Conservation (phyloP, 2,329 filamentous ascomycete genomes). For the Aureobasidium mangrovei region DNA sequence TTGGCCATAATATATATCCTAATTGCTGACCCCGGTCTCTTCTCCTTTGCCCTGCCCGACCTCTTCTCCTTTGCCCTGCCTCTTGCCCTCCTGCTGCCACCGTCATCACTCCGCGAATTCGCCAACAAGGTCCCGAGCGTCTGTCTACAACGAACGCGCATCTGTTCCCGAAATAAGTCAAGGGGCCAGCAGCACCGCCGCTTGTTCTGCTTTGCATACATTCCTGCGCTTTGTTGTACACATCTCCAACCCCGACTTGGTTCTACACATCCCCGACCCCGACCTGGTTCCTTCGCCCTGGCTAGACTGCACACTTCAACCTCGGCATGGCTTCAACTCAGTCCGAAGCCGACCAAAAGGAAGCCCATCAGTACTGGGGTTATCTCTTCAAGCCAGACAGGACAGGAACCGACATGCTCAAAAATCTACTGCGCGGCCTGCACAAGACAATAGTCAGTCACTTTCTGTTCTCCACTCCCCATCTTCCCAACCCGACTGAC, state of each 20-base stretch:
- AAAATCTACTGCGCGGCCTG: conserved; percentile 38
- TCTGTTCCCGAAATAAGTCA: not conserved
- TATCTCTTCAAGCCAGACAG: conserved; percentile 45
- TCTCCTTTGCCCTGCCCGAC: not conserved
- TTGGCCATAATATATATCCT: not conserved
- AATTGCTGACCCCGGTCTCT: not conserved
- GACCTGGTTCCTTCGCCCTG: too few relatives aligned
- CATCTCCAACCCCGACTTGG: not conserved
- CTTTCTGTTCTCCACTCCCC: not conserved
- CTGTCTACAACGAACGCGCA: not conserved
- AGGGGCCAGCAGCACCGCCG: not conserved
- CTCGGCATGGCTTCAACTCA: not conserved
- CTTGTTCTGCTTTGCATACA: not conserved
- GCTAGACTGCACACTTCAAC: too few relatives aligned
- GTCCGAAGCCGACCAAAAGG: conserved; percentile 24
- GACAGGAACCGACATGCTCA: conserved; percentile 39
- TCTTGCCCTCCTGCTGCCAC: not conserved
- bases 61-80: not conserved
- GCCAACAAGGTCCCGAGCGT: not conserved
- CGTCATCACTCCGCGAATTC: not conserved
- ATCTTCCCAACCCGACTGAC: not conserved
- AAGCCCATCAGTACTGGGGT: conserved; percentile 43
- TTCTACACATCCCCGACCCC: not conserved
- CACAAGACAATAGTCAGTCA: conserved; percentile 37
- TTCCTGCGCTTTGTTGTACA: not conserved